phyloP scores from a whole-genome alignment of 2,329 filamentous ascomycete species.

The Claviceps quebecensis region DNA sequence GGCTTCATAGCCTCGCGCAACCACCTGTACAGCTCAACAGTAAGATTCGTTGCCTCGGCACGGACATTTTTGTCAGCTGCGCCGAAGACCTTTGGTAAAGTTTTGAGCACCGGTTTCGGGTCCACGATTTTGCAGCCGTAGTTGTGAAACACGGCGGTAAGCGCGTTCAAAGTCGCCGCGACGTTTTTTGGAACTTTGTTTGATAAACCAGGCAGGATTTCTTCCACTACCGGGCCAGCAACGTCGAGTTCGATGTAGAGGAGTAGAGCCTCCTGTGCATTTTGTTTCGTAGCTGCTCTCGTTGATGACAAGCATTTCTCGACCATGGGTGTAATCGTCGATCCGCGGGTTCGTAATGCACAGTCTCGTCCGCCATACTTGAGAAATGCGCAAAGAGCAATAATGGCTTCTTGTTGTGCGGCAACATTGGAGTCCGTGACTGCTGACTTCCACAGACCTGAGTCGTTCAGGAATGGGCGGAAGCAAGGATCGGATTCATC shows the following conservation, averaged over 20 bases:
- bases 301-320: constrained; percentile 88
- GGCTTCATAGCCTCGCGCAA: constrained; percentile 95
- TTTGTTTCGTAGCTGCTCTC: constrained; percentile 76
- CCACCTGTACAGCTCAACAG: constrained; percentile 94
- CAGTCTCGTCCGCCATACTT: constrained; percentile 77
- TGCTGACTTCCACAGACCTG: constrained; percentile 79
- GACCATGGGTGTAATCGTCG: constrained; percentile 64
- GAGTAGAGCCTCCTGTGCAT: constrained; percentile 71
- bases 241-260: constrained; percentile 84
- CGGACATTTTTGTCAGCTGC: constrained; percentile 98
- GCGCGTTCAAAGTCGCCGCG: constrained; percentile 52
- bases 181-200: constrained; percentile 90
- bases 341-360: constrained; percentile 60
- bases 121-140: constrained; percentile 92
- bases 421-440: constrained; percentile 93
- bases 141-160: constrained; percentile 79
- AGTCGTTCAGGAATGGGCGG: constrained; percentile 72
- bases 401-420: constrained; percentile 85
- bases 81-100: constrained; percentile 78
- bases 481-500: constrained; percentile 80
- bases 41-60: constrained; percentile 79
- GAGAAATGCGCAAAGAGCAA: constrained; percentile 77
- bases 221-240: constrained; percentile 74
- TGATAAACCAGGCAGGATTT: constrained; percentile 66
- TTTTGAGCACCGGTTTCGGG: constrained; percentile 80